Base-by-base conservation (phyloP, 2,329 filamentous ascomycete species). In the Cladosporium halotolerans region DNA sequence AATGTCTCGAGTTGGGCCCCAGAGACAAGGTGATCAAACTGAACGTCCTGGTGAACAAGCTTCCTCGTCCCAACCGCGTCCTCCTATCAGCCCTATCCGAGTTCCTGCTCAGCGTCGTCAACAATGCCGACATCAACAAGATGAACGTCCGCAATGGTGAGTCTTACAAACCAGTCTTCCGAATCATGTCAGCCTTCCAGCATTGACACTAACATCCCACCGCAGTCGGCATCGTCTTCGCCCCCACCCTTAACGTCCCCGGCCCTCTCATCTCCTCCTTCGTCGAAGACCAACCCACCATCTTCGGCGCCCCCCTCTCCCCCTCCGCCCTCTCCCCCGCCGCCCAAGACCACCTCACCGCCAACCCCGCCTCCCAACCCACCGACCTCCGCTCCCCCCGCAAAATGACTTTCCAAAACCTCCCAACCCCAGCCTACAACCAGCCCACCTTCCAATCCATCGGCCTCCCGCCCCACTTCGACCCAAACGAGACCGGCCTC, bases 221-320 rank as follows among this genome's bases (percentile, higher is more conserved):
- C 32, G 33, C 57, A 72, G 89, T 99, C 52, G 92, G 93, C 59
- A 97, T 99, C 62, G 92, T 99, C 53, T 99, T 99, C 70, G 95
- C 93, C 13, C 93, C 93, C 0, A 97, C 93, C 0, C 79, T 99
- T 51, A 97, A 97, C 69, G 96, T 99, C 41, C 92, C 93, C 0
- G 90, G 90, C 0, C 91, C 92, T 0, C 86, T 99, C 9, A 96
- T 99, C 68, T 90, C 91, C 3, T 80, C 95, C 69, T 93, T 99
- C 70, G 78, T 99, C 54, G 91, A 93, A 59, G 91, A 97, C 64
- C 96, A 89, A 66, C 80, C 87, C 58, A 81, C 79, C 40, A 92
- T 99, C 45, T 99, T 97, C 66, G 86, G 86, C 16, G 78, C 84
- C 43, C 76, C 82, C 14, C 79, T 86, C 0, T 82, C 85, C 60